Evolutionary conservation across 2,329 filamentous ascomycete species (phyloP), one percentile per base, ranked within the genome.

Genomic region (Aspergillus piperis): DNA sequence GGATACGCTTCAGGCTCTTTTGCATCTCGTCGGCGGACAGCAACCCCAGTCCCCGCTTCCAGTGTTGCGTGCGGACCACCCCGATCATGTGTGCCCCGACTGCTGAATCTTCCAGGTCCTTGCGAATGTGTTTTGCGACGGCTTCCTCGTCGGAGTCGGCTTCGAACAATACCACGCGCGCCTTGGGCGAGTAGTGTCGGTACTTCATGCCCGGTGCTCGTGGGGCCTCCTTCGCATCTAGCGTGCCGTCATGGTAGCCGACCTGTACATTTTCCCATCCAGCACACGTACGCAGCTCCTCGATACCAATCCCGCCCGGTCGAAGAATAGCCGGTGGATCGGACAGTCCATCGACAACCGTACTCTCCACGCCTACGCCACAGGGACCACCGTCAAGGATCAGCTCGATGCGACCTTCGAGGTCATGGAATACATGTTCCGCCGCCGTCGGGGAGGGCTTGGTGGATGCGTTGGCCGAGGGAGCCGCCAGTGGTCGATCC

Each of bases 141-240:
- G 66, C 68, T 3, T 62, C 48, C 19, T 64, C 57, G 47, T 65
- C 65, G 63, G 73, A 72, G 1, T 78, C 81, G 30, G 84, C 77
- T 73, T 96, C 91, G 72, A 92, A 96, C 1, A 98, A 81, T 13
- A 96, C 80, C 2, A 99, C 93, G 49, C 84, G 87, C 1, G 95
- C 96, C 74, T 88, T 91, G 1, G 95, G 95, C 47, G 93, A 96
- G 72, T 99, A 99, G 74, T 99, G 95, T 73, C 95, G 91, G 75
- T 99, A 99, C 78, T 99, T 99, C 95, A 99, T 99, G 1, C 95
- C 95, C 0, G 95, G 95, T 0, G 95, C 95, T 59, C 91, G 84
- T 0, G 95, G 95, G 8, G 84, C 83, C 54, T 76, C 80, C 54
- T 84, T 86, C 5, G 85, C 88, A 19, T 85, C 82, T 68, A 91